Percentiles rank a stretch among this genome's conserved stretches.
phyloP scores from a whole-genome alignment of 23 red algal species.

The Gracilaria caudata region DNA sequence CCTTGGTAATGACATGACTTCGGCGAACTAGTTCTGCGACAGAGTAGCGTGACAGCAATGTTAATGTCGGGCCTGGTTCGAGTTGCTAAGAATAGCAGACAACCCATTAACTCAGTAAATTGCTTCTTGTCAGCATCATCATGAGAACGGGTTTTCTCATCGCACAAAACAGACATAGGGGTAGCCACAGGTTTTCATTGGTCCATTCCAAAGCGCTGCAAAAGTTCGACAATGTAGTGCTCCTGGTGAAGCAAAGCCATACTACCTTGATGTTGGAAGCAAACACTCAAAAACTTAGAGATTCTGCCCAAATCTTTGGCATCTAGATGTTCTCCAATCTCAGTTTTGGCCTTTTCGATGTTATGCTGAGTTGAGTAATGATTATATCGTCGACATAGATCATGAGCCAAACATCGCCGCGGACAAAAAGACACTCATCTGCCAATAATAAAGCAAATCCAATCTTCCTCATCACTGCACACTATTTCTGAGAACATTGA shows the following conservation, averaged over 20 bases:
- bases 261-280: not conserved
- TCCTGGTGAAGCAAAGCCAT: not conserved
- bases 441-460: not conserved
- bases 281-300: not conserved
- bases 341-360: not conserved
- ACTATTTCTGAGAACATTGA: constrained; percentile 22
- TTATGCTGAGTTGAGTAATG: constrained; percentile 9
- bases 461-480: not conserved
- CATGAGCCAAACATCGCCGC: not conserved
- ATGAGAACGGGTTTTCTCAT: not conserved
- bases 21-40: not conserved
- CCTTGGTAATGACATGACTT: not conserved
- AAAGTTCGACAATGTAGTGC: constrained; percentile 4
- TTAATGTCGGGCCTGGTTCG: constrained; percentile 8
- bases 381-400: constrained; percentile 52
- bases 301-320: constrained; percentile 4
- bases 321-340: constrained; percentile 14
- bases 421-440: constrained; percentile 19
- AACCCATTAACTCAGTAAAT: not conserved
- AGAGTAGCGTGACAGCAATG: not conserved
- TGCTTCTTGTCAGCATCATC: not conserved
- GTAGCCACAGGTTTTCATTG: constrained; percentile 9
- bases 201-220: not conserved
- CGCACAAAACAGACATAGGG: not conserved
- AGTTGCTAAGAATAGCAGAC: constrained; percentile 8